Conservation (phyloP, 2,329 filamentous ascomycete genomes). For the Sarocladiaceae sp. region DNA sequence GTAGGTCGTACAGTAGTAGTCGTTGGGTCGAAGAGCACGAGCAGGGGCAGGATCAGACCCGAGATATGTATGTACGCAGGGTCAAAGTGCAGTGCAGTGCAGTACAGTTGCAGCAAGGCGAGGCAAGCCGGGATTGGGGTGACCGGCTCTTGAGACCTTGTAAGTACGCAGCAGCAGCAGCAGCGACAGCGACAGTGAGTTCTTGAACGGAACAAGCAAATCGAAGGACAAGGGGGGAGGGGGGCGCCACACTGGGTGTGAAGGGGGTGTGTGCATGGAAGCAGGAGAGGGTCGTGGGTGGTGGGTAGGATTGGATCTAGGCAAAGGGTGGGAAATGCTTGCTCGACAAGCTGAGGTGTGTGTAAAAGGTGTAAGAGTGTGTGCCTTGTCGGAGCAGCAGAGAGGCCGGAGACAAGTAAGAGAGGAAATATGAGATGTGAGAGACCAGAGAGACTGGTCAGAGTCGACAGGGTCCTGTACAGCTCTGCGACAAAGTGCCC, state of each 20-base stretch:
- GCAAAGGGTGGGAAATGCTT: conserved; percentile 1
- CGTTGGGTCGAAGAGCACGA: not conserved
- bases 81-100: conserved; percentile 1
- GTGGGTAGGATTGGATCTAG: conserved; percentile 7
- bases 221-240: conserved; percentile 1
- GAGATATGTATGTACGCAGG: conserved; percentile 7
- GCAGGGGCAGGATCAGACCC: conserved; percentile 5
- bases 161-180: conserved; percentile 6
- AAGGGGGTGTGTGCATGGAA: not conserved
- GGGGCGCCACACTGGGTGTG: not conserved
- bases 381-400: conserved; percentile 3
- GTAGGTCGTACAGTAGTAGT: not conserved
- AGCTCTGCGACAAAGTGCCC: no score
- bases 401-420: not conserved
- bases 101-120: not conserved
- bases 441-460: not conserved
- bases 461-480: no score
- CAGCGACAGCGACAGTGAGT: no score
- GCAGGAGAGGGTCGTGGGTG: not conserved
- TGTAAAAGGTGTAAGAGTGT: not conserved
- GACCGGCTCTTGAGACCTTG: conserved; percentile 6
- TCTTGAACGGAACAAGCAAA: conserved; percentile 5
- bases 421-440: conserved; percentile 1
- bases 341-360: not conserved
- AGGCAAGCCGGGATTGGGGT: conserved; percentile 4